Evolutionary conservation across 495 filamentous ascomycete species (phyloP).

Genomic region (Copromyces sp.): DNA sequence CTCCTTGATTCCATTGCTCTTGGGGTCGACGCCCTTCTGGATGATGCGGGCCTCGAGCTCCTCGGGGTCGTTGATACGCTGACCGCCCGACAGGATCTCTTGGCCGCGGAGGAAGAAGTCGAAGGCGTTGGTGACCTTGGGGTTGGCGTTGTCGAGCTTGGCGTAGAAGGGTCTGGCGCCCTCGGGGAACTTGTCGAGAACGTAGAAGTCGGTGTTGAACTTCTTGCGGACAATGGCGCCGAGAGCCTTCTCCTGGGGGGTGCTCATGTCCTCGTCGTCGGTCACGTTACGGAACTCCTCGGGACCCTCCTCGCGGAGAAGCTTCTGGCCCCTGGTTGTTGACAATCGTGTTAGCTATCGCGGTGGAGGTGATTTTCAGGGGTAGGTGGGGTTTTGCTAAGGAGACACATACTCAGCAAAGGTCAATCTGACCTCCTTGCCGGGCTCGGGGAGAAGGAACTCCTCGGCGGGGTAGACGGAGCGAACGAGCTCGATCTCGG

Average conservation of each 20-base stretch:
- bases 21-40: constrained; percentile 63
- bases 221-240: constrained; percentile 75
- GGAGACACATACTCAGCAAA: constrained; percentile 51
- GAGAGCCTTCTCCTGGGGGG: constrained; percentile 82
- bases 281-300: constrained; percentile 54
- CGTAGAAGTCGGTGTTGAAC: constrained; percentile 84
- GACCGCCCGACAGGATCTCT: constrained; percentile 80
- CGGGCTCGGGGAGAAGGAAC: constrained; percentile 44
- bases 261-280: constrained; percentile 72
- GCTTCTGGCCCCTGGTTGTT: constrained; percentile 45
- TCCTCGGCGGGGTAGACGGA: constrained; percentile 49
- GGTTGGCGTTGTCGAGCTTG: constrained; percentile 59
- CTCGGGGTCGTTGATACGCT: constrained; percentile 68
- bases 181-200: constrained; percentile 85
- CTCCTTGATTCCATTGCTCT: constrained; percentile 53
- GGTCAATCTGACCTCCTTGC: constrained; percentile 62
- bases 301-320: constrained; percentile 72
- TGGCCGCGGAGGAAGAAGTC: constrained; percentile 91
- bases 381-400: neutral
- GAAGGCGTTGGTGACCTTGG: constrained; percentile 69
- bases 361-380: neutral
- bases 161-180: constrained; percentile 82
- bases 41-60: constrained; percentile 60
- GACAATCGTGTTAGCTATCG: neutral
- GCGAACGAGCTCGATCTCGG: constrained; percentile 60